Percentiles rank a stretch among this genome's conserved stretches.
Conservation (phyloP, 2,329 filamentous ascomycete genomes). For the Parastagonospora nodorum region DNA sequence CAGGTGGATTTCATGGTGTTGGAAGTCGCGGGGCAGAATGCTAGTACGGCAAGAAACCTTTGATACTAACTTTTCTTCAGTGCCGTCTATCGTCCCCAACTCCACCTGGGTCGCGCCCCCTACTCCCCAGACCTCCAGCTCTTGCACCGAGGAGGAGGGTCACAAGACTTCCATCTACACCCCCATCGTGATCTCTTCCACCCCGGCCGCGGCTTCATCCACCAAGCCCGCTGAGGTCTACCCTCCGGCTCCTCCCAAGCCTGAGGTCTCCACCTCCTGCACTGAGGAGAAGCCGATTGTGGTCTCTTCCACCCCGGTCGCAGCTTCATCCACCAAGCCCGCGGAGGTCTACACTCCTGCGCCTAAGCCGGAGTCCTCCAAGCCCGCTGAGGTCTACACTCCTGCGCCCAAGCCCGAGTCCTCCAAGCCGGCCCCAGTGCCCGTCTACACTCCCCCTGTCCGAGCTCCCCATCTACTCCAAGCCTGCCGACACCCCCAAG, state of each 20-base stretch:
- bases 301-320: not conserved
- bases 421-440: conserved; percentile 4
- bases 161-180: conserved; percentile 46
- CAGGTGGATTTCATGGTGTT: no score
- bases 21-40: not conserved
- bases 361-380: conserved; percentile 9
- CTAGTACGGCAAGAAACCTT: not conserved
- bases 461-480: conserved; percentile 6
- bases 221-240: conserved; percentile 13
- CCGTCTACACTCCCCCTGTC: conserved; percentile 1
- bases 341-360: not conserved
- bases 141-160: conserved; percentile 70
- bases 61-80: conserved; percentile 19
- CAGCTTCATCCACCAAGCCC: not conserved
- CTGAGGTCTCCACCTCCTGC: conserved; percentile 77
- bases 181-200: conserved; percentile 20
- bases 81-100: conserved; percentile 32
- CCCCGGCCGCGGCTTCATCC: conserved; percentile 10
- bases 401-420: conserved; percentile 9
- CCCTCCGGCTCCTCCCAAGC: conserved; percentile 15
- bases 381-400: conserved; percentile 1
- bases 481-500: conserved; percentile 17
- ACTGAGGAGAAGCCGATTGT: conserved; percentile 62
- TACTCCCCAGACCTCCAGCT: conserved; percentile 70
- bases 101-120: conserved; percentile 29